Evolutionary conservation across 805 yeast species (phyloP), one percentile per base, ranked within the genome.

Genomic region (Ogataea siamensis): DNA sequence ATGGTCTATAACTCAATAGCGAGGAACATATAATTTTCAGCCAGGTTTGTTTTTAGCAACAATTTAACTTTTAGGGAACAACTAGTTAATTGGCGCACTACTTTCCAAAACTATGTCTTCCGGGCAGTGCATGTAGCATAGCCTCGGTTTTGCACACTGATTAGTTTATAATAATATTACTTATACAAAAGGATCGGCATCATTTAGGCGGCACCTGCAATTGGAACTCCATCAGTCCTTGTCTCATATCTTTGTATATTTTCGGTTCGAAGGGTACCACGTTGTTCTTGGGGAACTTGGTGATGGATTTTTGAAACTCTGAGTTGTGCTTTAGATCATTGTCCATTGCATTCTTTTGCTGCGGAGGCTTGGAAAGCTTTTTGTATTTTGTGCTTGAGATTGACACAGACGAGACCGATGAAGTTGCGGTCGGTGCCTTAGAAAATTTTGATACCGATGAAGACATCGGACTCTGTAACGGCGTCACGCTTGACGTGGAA

Each of bases 141-240:
- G n/a, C n/a, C n/a, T n/a, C n/a, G n/a, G n/a, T n/a, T n/a, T n/a
- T n/a, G n/a, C n/a, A n/a, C n/a, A n/a, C n/a, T n/a, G n/a, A n/a
- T n/a, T n/a, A n/a, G n/a, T n/a, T 10, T 6, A n/a, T 7, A 22
- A 7, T 22, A 22, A 5, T 22, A 22, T 22, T 22, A 22, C 13
- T 22, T 27, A 11, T 27, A 16, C 18, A 11, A 15, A 11, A 27
- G 13, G 29, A 27, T 14, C 5, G 18, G 10, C n/a, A 26, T 27
- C 28, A 37, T 30, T 37, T 37, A 17, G 15, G 31, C 5, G 55
- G 47, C 4, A 54, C 44, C 15, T 55, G 46, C 7, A 62, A 31
- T 32, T 61, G 64, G 32, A 62, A 62, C 40, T 61, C 63, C 49
- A 54, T 53, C 24, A 61, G 30, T 5, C 66, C 66, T 20, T 62